These are phyloP conservation scores for Aspergillus novoparasiticus DNA, from an alignment of 2,329 filamentous ascomycete genomes.

Conservation along the genomic window DNA sequence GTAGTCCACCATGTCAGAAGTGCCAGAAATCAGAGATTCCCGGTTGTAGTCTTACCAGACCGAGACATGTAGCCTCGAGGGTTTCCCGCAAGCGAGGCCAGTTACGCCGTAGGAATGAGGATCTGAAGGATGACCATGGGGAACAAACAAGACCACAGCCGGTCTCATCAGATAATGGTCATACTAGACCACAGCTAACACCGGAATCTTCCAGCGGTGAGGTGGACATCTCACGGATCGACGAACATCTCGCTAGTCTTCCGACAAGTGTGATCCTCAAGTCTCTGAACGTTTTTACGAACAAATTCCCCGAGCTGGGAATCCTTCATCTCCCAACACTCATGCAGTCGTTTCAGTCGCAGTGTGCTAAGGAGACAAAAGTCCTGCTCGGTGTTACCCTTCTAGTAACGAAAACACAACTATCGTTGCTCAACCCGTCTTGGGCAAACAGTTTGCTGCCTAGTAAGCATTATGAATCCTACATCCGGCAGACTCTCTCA, in stretches of 20 bases:
- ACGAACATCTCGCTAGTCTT: neutral
- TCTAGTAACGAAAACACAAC: neutral
- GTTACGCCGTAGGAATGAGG: neutral
- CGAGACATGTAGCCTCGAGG: neutral
- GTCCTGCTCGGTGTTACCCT: neutral
- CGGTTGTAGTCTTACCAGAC: neutral
- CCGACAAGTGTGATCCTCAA: constrained; percentile 1
- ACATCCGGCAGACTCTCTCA: neutral
- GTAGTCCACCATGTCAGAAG: neutral
- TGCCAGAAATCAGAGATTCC: neutral
- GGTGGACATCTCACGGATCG: neutral
- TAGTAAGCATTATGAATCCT: neutral
- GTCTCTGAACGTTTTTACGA: constrained; percentile 4
- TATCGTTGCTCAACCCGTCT: neutral
- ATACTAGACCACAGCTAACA: too few relatives aligned
- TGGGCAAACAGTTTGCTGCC: neutral
- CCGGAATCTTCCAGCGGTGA: too few relatives aligned
- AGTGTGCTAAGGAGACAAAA: neutral
- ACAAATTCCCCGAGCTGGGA: constrained; percentile 8
- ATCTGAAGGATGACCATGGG: neutral
- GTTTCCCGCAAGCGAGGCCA: neutral
- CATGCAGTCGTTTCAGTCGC: neutral
- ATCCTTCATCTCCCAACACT: neutral
- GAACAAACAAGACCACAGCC: neutral
- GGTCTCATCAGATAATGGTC: too few relatives aligned